Base-by-base conservation (phyloP, 1,284 basidiomycete species). In the Pascua guehoae region DNA sequence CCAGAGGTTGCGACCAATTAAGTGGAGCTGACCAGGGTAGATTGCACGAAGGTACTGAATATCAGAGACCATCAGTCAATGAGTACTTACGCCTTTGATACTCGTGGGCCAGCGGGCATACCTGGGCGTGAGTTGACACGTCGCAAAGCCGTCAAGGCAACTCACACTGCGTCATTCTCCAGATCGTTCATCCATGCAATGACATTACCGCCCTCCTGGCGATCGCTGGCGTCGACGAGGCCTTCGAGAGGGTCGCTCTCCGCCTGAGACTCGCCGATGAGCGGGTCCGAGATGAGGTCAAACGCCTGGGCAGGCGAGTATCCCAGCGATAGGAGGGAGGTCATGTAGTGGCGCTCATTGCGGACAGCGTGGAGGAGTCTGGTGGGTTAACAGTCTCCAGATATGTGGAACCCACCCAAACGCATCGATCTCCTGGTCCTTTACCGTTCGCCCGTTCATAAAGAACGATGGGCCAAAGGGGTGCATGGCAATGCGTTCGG, bases 111-210 rank as follows among this genome's bases (percentile, higher is more conserved):
- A 74, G 12, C 62, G 57, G 45, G 65, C 57, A 44, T 52, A 74
- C 77, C 66, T 67, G 46, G 2, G 17, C 14, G 36, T 51, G 24
- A 60, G 54, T 74, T 5, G 17, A 39, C 5, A 43, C 24, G 14
- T n/a, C n/a, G n/a, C n/a, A n/a, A n/a, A n/a, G n/a, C n/a, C n/a
- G n/a, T n/a, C n/a, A n/a, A n/a, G n/a, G n/a, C 12, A 32, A 55
- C 57, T 47, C 41, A 88, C 81, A 83, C 79, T n/a, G 77, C 79
- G 70, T 97, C 94, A 60, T 85, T 88, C 76, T 91, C 87, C 24
- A 98, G 75, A 74, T 98, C 87, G 74, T 98, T 98, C 84, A 88
- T 87, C 85, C 89, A 98, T 0, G 86, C 71, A 50, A 96, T 83
- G 2, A 87, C 81, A 14, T 79, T 82, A 0, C 87, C 89, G 1